These are phyloP conservation scores for Naematelia aurantialba DNA, from an alignment of 768 basidiomycete genomes.

Conservation along the genomic window DNA sequence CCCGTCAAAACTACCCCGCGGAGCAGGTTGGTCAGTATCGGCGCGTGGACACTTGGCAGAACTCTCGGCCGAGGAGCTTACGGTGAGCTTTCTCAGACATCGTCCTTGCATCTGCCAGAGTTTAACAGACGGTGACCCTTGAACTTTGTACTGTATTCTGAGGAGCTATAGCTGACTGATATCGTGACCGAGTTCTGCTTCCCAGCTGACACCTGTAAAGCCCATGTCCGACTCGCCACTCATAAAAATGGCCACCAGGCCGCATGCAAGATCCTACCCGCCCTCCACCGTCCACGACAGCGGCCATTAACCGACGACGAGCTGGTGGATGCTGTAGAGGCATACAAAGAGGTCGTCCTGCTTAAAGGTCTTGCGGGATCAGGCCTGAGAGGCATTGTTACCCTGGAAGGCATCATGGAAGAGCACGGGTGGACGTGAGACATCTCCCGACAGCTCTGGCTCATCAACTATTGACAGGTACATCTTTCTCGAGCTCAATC, in stretches of 20 bases:
- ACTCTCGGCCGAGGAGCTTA: conserved; percentile 48
- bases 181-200: no score
- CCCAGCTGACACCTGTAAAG: conserved; percentile 19
- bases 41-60: conserved; percentile 40
- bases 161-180: no score
- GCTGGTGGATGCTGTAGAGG: conserved; percentile 44
- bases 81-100: conserved; percentile 24
- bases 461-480: conserved; percentile 20
- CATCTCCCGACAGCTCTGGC: background rate
- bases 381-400: conserved; percentile 38
- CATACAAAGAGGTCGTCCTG: conserved; percentile 46
- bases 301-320: conserved; percentile 32
- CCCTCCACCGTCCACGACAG: conserved; percentile 24
- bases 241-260: conserved; percentile 35
- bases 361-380: conserved; percentile 41
- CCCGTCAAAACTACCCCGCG: conserved; percentile 32
- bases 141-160: no score
- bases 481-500: conserved; percentile 39
- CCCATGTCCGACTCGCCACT: conserved; percentile 43
- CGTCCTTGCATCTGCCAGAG: no score
- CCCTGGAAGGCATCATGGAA: conserved; percentile 45
- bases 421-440: conserved; percentile 48
- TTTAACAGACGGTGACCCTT: background rate
- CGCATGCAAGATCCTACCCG: conserved; percentile 49
- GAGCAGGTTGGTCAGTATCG: conserved; percentile 35